phyloP scores from a whole-genome alignment of 2,329 filamentous ascomycete genomes.

The Amauroascus niger region DNA sequence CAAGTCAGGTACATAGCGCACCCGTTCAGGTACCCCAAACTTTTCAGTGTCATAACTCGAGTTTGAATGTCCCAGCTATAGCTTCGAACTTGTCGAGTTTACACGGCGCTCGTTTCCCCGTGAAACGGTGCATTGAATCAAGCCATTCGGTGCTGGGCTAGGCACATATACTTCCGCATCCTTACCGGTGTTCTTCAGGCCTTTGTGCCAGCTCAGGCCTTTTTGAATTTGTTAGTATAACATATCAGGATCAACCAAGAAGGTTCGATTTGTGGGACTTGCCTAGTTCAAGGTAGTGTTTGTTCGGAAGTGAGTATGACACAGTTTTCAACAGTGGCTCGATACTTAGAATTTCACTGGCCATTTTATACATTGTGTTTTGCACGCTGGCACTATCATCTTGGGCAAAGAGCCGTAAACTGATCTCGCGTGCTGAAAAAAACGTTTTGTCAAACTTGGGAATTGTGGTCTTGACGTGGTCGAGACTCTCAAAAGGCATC shows the following conservation, averaged over 20 bases:
- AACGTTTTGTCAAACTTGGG: slow-evolving; percentile 70
- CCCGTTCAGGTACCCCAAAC: neutral
- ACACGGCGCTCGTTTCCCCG: slow-evolving; percentile 19
- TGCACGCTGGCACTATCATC: slow-evolving; percentile 91
- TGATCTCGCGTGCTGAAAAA: slow-evolving; percentile 67
- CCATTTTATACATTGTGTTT: slow-evolving; percentile 99
- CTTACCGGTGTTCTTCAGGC: slow-evolving; percentile 84
- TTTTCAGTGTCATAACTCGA: neutral
- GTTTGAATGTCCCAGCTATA: slow-evolving; percentile 2
- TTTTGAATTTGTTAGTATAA: slow-evolving; percentile 30
- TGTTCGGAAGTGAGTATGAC: slow-evolving; percentile 84
- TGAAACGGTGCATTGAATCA: slow-evolving; percentile 83
- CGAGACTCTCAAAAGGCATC: slow-evolving; percentile 57
- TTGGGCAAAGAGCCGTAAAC: slow-evolving; percentile 81
- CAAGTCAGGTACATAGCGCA: neutral
- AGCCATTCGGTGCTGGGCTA: slow-evolving; percentile 83
- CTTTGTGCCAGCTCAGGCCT: slow-evolving; percentile 94
- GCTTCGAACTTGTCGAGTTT: neutral
- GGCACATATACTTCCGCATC: slow-evolving; percentile 94
- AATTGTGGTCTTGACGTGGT: slow-evolving; percentile 55
- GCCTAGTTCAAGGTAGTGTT: slow-evolving; percentile 94
- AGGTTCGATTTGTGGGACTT: slow-evolving; percentile 18
- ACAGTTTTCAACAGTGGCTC: slow-evolving; percentile 63
- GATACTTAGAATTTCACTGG: slow-evolving; percentile 67
- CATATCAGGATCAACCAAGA: neutral